phyloP scores from a whole-genome alignment of 2,329 filamentous ascomycete genomes.

The Neofusicoccum laricinum region DNA sequence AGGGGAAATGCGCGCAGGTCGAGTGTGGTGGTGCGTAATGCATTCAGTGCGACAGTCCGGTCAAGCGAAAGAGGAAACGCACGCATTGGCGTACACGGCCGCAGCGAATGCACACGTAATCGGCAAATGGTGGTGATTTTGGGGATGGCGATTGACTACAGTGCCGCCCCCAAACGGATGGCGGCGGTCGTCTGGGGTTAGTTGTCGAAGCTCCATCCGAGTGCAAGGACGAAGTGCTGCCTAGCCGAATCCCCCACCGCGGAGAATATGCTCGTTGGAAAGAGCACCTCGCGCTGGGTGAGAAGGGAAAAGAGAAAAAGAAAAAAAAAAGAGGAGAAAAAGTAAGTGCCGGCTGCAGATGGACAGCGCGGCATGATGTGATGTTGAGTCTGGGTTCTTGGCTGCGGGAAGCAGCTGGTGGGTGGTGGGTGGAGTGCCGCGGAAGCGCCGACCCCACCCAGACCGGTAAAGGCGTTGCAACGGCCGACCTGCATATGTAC shows the following conservation, averaged over 20 bases:
- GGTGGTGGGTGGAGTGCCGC: neutral
- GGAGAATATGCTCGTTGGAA: too few relatives aligned
- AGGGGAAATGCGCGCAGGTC: too few relatives aligned
- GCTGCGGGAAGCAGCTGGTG: neutral
- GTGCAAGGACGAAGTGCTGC: neutral
- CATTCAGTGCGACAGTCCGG: neutral
- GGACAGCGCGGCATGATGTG: too few relatives aligned
- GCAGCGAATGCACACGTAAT: neutral
- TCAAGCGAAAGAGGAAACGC: neutral
- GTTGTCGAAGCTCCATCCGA: too few relatives aligned
- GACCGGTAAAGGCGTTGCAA: neutral
- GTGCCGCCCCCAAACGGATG: too few relatives aligned
- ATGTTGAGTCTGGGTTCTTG: neutral
- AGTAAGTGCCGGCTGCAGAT: neutral
- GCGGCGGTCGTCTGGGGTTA: too few relatives aligned
- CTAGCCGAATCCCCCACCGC: neutral
- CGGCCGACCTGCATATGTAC: neutral
- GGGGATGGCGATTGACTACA: too few relatives aligned
- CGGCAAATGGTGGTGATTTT: neutral
- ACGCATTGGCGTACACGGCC: neutral
- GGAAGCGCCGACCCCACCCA: neutral
- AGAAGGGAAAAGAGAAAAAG: neutral
- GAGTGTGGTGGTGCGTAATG: too few relatives aligned
- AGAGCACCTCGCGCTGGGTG: too few relatives aligned
- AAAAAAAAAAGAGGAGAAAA: neutral